These are phyloP conservation scores for Orobanche coerulescens DNA, from an alignment of 257 asterid species.

Conservation along the genomic window DNA sequence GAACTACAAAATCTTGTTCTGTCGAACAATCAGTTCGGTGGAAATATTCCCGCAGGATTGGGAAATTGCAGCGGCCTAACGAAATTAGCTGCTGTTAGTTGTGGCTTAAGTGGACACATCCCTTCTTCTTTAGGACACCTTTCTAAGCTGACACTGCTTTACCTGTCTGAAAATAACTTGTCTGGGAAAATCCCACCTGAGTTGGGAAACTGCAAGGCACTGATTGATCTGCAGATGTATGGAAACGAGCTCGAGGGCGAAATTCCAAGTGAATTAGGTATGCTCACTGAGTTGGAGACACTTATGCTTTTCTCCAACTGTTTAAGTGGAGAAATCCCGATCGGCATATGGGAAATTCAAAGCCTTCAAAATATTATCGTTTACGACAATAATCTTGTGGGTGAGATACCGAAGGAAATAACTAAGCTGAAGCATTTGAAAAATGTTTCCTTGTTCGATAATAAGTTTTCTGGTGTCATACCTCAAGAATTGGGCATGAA, in stretches of 20 bases:
- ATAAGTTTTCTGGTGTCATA: slow-evolving; percentile 56
- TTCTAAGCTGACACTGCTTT: slow-evolving; percentile 36
- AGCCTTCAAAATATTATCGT: slow-evolving; percentile 45
- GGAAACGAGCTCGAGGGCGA: slow-evolving; percentile 47
- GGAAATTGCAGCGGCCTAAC: slow-evolving; percentile 55
- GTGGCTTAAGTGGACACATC: slow-evolving; percentile 52
- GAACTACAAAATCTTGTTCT: slow-evolving; percentile 30
- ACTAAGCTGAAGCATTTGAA: slow-evolving; percentile 50
- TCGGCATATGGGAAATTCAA: slow-evolving; percentile 53
- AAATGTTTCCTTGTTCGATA: slow-evolving; percentile 45
- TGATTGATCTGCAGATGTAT: slow-evolving; percentile 43
- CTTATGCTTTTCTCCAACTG: slow-evolving; percentile 47
- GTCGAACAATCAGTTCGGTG: slow-evolving; percentile 47
- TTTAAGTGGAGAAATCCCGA: slow-evolving; percentile 67
- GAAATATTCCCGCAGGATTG: slow-evolving; percentile 49
- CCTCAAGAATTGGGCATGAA: slow-evolving; percentile 79
- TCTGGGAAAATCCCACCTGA: slow-evolving; percentile 73
- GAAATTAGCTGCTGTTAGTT: slow-evolving; percentile 36
- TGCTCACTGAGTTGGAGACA: slow-evolving; percentile 33
- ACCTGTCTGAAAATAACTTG: slow-evolving; percentile 47
- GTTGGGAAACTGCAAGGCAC: slow-evolving; percentile 55
- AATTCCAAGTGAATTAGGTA: slow-evolving; percentile 65
- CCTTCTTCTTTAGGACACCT: slow-evolving; percentile 70
- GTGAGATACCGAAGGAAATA: slow-evolving; percentile 61
- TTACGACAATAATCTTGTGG: slow-evolving; percentile 59